Conservation (phyloP, 2,329 filamentous ascomycete species). For the Magnaporthales sp. region DNA sequence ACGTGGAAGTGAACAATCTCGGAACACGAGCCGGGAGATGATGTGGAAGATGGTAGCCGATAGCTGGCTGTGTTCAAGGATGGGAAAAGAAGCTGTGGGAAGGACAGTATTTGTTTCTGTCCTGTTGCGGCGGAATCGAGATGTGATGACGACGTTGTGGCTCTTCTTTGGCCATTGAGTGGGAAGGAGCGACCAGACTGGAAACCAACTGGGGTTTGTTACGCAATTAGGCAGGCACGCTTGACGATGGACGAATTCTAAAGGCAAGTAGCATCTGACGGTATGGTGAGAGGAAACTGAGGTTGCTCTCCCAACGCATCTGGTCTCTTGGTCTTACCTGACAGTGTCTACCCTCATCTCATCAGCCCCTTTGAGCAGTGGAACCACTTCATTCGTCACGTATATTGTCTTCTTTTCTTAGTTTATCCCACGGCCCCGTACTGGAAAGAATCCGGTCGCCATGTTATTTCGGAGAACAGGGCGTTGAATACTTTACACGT, state of each 20-base stretch:
- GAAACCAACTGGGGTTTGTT: no score
- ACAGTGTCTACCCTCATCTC: neutral
- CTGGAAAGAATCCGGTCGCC: no score
- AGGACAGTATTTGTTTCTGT: neutral
- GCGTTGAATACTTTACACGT: neutral
- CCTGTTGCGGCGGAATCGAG: neutral
- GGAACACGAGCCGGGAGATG: neutral
- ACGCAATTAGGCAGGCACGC: neutral
- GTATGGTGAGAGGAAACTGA: neutral
- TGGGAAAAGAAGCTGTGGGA: neutral
- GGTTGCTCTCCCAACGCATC: neutral
- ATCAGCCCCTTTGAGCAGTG: neutral
- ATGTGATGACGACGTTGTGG: neutral
- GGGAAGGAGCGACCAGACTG: neutral
- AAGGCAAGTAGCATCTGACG: neutral
- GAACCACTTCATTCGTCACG: no score
- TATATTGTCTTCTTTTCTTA: no score
- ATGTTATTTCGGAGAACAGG: neutral
- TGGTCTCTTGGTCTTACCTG: neutral
- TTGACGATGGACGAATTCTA: neutral
- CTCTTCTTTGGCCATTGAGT: neutral
- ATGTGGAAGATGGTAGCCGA: neutral
- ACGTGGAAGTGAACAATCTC: neutral
- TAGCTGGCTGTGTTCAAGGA: neutral
- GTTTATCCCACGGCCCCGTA: no score